Conservation (phyloP, 257 asterid genomes). For the Nicotiana undulata region DNA sequence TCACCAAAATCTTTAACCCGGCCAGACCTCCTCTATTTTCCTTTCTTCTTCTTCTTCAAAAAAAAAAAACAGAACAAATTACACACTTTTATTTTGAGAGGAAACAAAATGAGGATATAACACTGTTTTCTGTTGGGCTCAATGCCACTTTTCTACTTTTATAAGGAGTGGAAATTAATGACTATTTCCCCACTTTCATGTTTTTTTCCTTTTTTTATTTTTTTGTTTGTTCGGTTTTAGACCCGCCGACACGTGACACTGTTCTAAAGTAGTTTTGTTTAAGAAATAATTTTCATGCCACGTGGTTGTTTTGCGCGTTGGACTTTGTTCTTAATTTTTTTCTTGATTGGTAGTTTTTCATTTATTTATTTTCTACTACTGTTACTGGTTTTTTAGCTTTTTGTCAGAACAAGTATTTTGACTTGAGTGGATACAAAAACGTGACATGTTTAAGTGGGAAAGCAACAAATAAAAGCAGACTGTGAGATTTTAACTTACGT, state of each 20-base stretch:
- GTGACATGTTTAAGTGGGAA: constrained; percentile 24
- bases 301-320: constrained; percentile 30
- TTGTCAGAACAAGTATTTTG: constrained; percentile 5
- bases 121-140: not conserved
- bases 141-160: not conserved
- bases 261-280: not conserved
- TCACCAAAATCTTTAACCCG: constrained; percentile 45
- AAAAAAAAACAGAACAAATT: not conserved
- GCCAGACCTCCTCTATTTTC: constrained; percentile 40
- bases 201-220: not conserved
- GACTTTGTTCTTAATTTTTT: not conserved
- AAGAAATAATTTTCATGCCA: constrained; percentile 14
- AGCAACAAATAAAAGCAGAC: constrained; percentile 5
- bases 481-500: not conserved
- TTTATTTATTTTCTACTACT: not conserved
- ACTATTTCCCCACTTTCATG: constrained; percentile 16
- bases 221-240: too few relatives aligned
- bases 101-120: not conserved
- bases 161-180: constrained; percentile 18
- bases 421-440: constrained; percentile 8
- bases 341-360: not conserved
- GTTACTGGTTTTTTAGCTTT: not conserved
- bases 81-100: not conserved
- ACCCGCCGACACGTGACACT: constrained; percentile 58
- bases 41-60: not conserved